Evolutionary conservation across 495 filamentous ascomycete species (phyloP).

Genomic region (Tuber calosporum): DNA sequence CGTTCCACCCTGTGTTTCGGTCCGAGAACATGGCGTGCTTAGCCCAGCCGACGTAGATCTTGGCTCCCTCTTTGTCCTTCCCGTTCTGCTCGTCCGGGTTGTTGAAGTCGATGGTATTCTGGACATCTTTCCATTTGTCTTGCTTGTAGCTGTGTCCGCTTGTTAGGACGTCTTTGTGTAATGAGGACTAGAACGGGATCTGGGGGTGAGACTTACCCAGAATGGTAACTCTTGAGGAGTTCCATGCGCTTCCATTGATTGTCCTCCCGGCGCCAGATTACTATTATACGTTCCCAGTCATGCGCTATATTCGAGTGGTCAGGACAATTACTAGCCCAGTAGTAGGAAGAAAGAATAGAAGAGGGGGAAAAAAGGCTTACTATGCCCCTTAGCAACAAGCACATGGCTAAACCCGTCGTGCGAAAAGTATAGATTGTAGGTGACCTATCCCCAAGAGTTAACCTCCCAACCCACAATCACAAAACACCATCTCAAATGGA

Average conservation of each 20-base stretch:
- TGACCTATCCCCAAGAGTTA: constrained; percentile 12
- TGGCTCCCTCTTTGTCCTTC: constrained; percentile 31
- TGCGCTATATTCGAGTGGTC: constrained; percentile 12
- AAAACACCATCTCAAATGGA: not conserved
- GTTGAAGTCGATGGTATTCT: constrained; percentile 29
- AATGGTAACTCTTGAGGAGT: constrained; percentile 34
- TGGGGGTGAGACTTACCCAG: constrained; percentile 13
- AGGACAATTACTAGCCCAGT: not conserved
- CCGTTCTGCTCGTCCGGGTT: constrained; percentile 25
- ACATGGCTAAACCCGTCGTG: constrained; percentile 33
- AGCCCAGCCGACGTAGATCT: constrained; percentile 39
- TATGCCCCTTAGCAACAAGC: constrained; percentile 31
- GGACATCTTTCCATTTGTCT: constrained; percentile 18
- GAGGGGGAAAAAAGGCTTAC: constrained; percentile 10
- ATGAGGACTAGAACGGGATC: not conserved
- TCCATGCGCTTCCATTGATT: constrained; percentile 23
- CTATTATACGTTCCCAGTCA: constrained; percentile 36
- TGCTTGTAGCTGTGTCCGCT: constrained; percentile 17
- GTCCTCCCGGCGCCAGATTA: constrained; percentile 35
- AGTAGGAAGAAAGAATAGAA: not conserved
- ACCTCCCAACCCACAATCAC: not conserved
- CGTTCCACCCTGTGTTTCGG: constrained; percentile 33
- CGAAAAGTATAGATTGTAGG: constrained; percentile 31
- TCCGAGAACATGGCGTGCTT: constrained; percentile 39
- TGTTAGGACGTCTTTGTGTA: no score